phyloP scores from a whole-genome alignment of 306 rosid genomes.

The Pachyrhizus erosus region DNA sequence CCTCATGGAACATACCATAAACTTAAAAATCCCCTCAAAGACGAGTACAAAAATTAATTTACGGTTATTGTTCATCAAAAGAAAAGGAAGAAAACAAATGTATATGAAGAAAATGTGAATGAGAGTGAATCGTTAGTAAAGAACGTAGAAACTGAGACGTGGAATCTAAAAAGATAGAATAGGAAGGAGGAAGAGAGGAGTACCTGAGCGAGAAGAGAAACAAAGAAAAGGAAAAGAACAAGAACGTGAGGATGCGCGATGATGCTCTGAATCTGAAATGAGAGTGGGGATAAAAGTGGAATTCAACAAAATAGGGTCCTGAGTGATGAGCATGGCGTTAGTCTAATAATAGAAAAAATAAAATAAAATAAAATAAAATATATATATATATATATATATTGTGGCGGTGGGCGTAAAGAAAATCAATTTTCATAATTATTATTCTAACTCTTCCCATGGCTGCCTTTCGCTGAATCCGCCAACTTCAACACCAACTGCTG shows the following conservation, averaged over 20 bases:
- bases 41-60: neutral
- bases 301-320: constrained; percentile 18
- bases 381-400: too few relatives aligned
- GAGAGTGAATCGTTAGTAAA: neutral
- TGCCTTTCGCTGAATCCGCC: too few relatives aligned
- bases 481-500: too few relatives aligned
- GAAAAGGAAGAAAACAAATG: neutral
- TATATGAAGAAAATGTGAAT: neutral
- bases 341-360: neutral
- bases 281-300: constrained; percentile 45
- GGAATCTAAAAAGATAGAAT: neutral
- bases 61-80: neutral
- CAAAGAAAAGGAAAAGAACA: constrained; percentile 35
- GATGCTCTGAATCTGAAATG: constrained; percentile 25
- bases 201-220: constrained; percentile 54
- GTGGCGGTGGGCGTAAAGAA: neutral
- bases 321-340: constrained; percentile 35
- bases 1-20: neutral
- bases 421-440: too few relatives aligned
- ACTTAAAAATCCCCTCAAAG: neutral
- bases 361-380: too few relatives aligned
- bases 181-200: neutral
- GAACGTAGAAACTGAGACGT: neutral
- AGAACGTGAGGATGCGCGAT: constrained; percentile 30
- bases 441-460: too few relatives aligned